Conservation (phyloP, 2,329 filamentous ascomycete genomes). For the Aspergillus alliaceus region DNA sequence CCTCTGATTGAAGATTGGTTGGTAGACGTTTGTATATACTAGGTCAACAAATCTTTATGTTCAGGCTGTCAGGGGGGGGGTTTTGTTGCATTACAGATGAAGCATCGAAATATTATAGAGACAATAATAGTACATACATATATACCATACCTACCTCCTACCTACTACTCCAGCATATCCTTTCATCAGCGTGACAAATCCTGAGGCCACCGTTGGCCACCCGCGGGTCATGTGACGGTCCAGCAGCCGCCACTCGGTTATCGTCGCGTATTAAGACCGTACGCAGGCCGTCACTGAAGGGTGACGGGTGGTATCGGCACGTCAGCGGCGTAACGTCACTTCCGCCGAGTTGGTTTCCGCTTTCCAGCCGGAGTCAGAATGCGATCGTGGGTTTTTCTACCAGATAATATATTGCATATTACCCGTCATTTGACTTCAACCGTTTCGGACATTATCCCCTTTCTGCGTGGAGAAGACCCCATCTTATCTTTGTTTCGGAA, state of each 20-base stretch:
- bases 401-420: neutral
- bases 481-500: neutral
- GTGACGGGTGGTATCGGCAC: conserved; percentile 32
- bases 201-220: conserved; percentile 10
- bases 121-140: neutral
- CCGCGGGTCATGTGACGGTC: neutral
- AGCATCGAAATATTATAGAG: neutral
- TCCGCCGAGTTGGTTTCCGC: conserved; percentile 14
- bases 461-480: conserved; percentile 4
- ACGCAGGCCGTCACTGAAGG: conserved; percentile 10
- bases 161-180: no score
- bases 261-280: conserved; percentile 21
- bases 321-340: conserved; percentile 26
- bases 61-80: neutral
- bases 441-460: neutral
- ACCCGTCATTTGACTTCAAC: neutral
- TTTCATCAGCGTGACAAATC: conserved; percentile 6
- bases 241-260: conserved; percentile 19
- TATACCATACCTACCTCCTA: neutral
- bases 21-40: neutral
- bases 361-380: conserved; percentile 11
- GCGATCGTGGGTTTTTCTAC: conserved; percentile 13
- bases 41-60: neutral
- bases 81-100: neutral
- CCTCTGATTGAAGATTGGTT: neutral